These are phyloP conservation scores for Rhodamnia rubescens DNA, from an alignment of 345 rosid genomes.

Conservation along the genomic window DNA sequence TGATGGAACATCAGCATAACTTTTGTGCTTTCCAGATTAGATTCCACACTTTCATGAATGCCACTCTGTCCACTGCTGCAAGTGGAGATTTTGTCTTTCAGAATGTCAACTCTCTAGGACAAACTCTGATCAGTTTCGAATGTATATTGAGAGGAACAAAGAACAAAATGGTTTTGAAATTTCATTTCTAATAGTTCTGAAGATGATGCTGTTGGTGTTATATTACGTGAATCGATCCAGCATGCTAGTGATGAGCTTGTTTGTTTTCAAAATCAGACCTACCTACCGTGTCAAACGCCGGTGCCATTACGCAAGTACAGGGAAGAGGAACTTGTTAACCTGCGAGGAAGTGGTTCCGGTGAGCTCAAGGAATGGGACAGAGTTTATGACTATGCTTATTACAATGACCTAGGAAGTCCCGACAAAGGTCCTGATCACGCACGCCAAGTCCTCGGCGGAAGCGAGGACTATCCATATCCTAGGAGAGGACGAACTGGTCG, in stretches of 20 bases:
- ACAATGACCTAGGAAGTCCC: constrained; percentile 79
- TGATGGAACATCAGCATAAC: background rate
- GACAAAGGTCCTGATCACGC: constrained; percentile 43
- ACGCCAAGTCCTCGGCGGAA: constrained; percentile 76
- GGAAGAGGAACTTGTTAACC: constrained; percentile 54
- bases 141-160: background rate
- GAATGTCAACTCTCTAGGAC: background rate
- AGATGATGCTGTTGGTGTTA: background rate
- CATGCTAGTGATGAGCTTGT: background rate
- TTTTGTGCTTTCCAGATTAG: background rate
- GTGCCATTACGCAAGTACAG: constrained; percentile 46
- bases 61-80: background rate
- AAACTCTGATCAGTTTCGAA: background rate
- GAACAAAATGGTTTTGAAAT: background rate
- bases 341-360: constrained; percentile 55
- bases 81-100: background rate
- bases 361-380: constrained; percentile 86
- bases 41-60: background rate
- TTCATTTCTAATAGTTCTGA: background rate
- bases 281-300: constrained; percentile 81
- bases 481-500: constrained; percentile 85
- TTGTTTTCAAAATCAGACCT: constrained; percentile 29
- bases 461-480: constrained; percentile 60
- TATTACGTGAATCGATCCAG: background rate
- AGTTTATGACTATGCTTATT: constrained; percentile 77